Evolutionary conservation across 1,139 yeast species (phyloP).

Genomic region (Wickerhamomyces sp.): DNA sequence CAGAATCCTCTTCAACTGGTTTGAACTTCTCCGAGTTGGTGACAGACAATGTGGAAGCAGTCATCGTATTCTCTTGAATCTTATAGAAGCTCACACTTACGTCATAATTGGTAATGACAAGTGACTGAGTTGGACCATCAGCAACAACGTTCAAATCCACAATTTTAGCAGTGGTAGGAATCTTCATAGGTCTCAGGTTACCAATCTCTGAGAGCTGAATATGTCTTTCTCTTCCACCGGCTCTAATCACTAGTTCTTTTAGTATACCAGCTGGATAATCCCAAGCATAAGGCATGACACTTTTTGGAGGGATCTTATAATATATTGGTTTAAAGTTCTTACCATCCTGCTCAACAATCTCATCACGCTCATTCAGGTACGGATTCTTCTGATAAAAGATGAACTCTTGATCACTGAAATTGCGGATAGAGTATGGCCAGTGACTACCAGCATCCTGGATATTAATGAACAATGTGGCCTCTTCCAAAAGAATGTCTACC

Average conservation of each 20-base stretch:
- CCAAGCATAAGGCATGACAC: conserved; percentile 98
- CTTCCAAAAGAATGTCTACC: conserved; percentile 69
- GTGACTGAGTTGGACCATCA: conserved; percentile 91
- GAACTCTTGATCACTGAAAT: conserved; percentile 82
- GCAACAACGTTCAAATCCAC: conserved; percentile 92
- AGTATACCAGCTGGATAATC: conserved; percentile 90
- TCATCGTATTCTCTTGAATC: conserved; percentile 20
- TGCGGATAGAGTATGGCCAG: conserved; percentile 93
- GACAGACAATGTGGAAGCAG: conserved; percentile 27
- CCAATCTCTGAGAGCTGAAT: conserved; percentile 93
- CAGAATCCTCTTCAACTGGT: conserved; percentile 62
- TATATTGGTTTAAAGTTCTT: conserved; percentile 58
- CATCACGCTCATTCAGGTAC: conserved; percentile 68
- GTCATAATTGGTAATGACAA: conserved; percentile 79
- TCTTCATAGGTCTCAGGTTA: conserved; percentile 76
- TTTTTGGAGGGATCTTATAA: conserved; percentile 78
- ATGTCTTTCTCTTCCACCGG: conserved; percentile 70
- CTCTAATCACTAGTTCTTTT: conserved; percentile 71
- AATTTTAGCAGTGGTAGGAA: conserved; percentile 48
- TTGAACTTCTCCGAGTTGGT: conserved; percentile 51
- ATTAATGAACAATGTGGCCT: conserved; percentile 75
- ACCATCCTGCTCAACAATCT: conserved; percentile 32
- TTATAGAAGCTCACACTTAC: conserved; percentile 73
- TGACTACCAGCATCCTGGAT: conserved; percentile 64
- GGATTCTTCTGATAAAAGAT: conserved; percentile 86